These are phyloP conservation scores for Kalmanozyma brasiliensis DNA, from an alignment of 1,284 basidiomycete species.

Conservation along the genomic window DNA sequence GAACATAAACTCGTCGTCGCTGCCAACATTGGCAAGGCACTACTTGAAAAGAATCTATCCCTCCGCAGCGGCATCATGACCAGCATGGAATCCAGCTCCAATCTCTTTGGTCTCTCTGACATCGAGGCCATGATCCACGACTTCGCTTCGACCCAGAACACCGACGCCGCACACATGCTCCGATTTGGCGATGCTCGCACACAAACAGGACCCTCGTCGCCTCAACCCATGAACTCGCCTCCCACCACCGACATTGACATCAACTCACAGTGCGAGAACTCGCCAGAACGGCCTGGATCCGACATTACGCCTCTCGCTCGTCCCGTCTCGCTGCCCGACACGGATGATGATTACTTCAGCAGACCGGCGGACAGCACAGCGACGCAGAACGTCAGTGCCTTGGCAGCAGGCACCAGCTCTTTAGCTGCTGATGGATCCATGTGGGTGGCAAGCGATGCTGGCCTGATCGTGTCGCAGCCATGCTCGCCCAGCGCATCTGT, in stretches of 20 bases:
- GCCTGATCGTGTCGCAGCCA: constrained; percentile 38
- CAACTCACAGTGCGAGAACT: constrained; percentile 18
- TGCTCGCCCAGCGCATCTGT: constrained; percentile 42
- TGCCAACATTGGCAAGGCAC: constrained; percentile 59
- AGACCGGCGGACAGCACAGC: neutral
- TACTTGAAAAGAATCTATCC: constrained; percentile 61
- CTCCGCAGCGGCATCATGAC: constrained; percentile 52
- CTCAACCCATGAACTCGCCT: constrained; percentile 41
- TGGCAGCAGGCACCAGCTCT: neutral
- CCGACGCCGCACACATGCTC: neutral
- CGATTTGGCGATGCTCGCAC: neutral
- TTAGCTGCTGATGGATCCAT: neutral
- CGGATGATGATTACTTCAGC: constrained; percentile 31
- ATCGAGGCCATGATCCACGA: constrained; percentile 37
- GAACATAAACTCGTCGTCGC: constrained; percentile 59
- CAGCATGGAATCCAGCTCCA: constrained; percentile 43
- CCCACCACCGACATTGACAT: constrained; percentile 46
- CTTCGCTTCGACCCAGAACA: constrained; percentile 1
- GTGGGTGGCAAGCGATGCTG: constrained; percentile 38
- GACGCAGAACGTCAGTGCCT: neutral
- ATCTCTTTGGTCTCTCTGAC: constrained; percentile 30
- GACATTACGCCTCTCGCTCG: constrained; percentile 32
- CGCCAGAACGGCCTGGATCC: constrained; percentile 16
- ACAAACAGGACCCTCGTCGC: neutral
- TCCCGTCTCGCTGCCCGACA: constrained; percentile 5